phyloP scores from a whole-genome alignment of 441 rosid species.

The Croton setiger region DNA sequence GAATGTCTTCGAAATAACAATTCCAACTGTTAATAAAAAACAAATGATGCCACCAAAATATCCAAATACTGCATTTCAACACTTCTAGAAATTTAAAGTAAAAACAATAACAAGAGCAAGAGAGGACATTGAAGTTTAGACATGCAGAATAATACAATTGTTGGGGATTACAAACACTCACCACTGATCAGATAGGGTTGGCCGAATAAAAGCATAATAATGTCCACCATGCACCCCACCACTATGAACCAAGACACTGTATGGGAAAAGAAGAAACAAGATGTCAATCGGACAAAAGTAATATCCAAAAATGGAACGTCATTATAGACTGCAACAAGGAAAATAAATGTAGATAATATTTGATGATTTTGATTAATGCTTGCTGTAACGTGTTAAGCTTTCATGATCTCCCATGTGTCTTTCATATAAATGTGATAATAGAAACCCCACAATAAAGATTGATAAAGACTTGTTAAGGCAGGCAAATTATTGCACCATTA shows the following conservation, averaged over 20 bases:
- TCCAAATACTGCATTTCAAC: neutral
- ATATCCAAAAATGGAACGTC: neutral
- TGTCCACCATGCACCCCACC: constrained; percentile 96
- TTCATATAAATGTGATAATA: neutral
- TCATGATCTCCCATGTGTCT: neutral
- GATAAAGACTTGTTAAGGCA: neutral
- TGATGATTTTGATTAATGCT: neutral
- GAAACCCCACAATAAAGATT: constrained; percentile 4
- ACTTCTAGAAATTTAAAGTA: neutral
- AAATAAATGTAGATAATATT: neutral
- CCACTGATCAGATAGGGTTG: constrained; percentile 89
- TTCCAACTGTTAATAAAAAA: neutral
- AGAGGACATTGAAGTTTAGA: neutral
- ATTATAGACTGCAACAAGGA: neutral
- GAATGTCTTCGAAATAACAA: too few relatives aligned
- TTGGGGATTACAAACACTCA: constrained; percentile 26
- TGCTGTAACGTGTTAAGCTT: neutral
- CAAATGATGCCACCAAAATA: neutral
- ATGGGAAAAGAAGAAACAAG: constrained; percentile 19
- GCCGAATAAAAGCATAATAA: constrained; percentile 89
- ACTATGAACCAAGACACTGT: constrained; percentile 87
- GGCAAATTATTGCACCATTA: neutral
- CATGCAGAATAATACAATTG: neutral
- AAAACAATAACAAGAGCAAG: too few relatives aligned
- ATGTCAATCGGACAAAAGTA: constrained; percentile 12